A percentile compares a stretch with the other conserved stretches of the same genome.
Conservation (phyloP, 169 alveolate species). For the Plasmodium inui region DNA sequence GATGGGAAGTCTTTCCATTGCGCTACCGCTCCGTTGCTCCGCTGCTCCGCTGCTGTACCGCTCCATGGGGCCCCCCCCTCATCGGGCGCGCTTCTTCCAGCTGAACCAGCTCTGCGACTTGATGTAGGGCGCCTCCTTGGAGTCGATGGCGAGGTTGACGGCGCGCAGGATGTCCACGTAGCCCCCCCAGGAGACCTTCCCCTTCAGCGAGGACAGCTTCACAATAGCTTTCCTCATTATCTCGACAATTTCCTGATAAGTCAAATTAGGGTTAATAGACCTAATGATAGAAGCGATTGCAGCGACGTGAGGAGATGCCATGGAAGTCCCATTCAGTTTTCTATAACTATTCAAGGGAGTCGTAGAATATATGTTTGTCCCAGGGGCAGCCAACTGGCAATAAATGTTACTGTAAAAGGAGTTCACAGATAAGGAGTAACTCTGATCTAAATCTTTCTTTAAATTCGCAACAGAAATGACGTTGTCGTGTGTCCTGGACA, state of each 20-base stretch:
- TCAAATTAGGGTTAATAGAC: slow-evolving; percentile 51
- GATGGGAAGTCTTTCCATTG: no score
- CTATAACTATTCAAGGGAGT: slow-evolving; percentile 69
- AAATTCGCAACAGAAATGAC: slow-evolving; percentile 51
- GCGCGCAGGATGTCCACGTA: slow-evolving; percentile 31
- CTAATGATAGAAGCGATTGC: slow-evolving; percentile 71
- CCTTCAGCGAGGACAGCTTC: slow-evolving; percentile 3
- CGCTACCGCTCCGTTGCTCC: no score
- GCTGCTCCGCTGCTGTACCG: not conserved
- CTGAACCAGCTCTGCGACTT: not conserved
- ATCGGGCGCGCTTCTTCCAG: slow-evolving; percentile 44
- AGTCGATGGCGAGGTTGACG: slow-evolving; percentile 12
- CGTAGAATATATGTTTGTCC: slow-evolving; percentile 80
- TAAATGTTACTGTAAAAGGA: slow-evolving; percentile 66
- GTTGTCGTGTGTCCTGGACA: slow-evolving; percentile 20
- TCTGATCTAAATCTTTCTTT: slow-evolving; percentile 6
- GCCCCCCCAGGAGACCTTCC: slow-evolving; percentile 53
- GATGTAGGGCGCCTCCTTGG: slow-evolving; percentile 6
- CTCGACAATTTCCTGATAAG: slow-evolving; percentile 15
- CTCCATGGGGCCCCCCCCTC: not conserved
- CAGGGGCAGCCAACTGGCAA: slow-evolving; percentile 81
- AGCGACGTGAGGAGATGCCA: slow-evolving; percentile 84
- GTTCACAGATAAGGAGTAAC: slow-evolving; percentile 26
- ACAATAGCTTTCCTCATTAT: slow-evolving; percentile 18
- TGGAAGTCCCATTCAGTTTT: slow-evolving; percentile 80